Base-by-base conservation (phyloP, 176 grass and related monocot genomes). In the Oryza punctata region DNA sequence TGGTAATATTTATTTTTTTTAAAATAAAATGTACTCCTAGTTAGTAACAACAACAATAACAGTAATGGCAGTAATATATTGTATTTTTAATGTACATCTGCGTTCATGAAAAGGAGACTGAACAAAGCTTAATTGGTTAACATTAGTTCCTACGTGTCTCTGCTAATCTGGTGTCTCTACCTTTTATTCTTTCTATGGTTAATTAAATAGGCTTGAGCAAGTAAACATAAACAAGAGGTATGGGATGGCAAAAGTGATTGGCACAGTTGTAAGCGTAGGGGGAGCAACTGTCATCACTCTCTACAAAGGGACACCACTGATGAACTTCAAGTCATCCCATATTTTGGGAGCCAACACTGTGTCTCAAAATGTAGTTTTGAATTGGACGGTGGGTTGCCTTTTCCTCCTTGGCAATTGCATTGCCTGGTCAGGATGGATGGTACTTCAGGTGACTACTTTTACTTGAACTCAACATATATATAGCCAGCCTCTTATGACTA, bases 371-470 rank as follows among this genome's bases (percentile, higher is more conserved):
- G 28, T 45, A 54, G 82, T 87, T 21, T 49, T 87, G 70, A 85
- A 94, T 66, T 94, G 92, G 92, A 89, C 86, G 52, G 85, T 94
- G 52, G 92, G 92, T 65, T 94, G 92, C 60, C 72, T 88, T 33
- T 94, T 89, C 73, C 81, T 94, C 43, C 90, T 94, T 29, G 89
- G 84, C 12, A 89, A 91, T 54, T 94, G 92, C 71, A 29, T 90
- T 37, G 84, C 92, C 60, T 94, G 92, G 92, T 91, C 92, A 37
- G 81, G 83, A 74, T 94, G 89, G 89, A 91, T 94, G 92, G 92
- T 91, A 40, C 84, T 94, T 79, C 92, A 91, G 92, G 89, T 73
- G 54, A 85, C 69, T 65, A 67, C 15, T 75, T 35, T 52, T 70
- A 57, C 32, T 44, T 86, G 23, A 43, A 73, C 28, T 35, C 37